phyloP scores from a whole-genome alignment of 2,329 filamentous ascomycete species.

The Trichoderma sp. region DNA sequence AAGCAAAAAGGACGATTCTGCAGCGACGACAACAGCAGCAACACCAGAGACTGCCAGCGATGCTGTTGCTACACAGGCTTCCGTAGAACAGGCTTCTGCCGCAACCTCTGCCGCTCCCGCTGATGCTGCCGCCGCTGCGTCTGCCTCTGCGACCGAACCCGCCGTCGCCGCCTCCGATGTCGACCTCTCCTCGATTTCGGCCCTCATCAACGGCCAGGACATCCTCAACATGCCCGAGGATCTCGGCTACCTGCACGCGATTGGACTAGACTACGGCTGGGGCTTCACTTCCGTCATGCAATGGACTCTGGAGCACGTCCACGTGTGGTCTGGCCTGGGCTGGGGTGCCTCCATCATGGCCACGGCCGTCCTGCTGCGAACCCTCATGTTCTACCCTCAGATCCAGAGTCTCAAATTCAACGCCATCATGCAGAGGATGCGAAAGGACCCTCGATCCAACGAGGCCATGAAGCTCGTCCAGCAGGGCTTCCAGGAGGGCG shows the following conservation, averaged over 20 bases:
- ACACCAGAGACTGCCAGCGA: constrained; percentile 32
- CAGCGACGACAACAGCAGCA: constrained; percentile 30
- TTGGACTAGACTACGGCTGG: constrained; percentile 87
- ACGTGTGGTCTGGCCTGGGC: constrained; percentile 73
- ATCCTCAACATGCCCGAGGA: constrained; percentile 69
- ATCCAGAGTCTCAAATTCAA: constrained; percentile 42
- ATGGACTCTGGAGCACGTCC: constrained; percentile 78
- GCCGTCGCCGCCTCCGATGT: constrained; percentile 38
- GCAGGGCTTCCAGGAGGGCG: constrained; percentile 46
- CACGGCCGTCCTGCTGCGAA: constrained; percentile 67
- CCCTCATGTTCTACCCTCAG: constrained; percentile 66
- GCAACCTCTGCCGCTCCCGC: constrained; percentile 25
- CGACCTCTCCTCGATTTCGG: constrained; percentile 42
- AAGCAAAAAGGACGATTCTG: constrained; percentile 37
- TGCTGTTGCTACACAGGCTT: constrained; percentile 13
- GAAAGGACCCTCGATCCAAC: constrained; percentile 57
- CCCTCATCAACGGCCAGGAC: constrained; percentile 46
- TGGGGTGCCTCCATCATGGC: constrained; percentile 80
- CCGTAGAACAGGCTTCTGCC: constrained; percentile 20
- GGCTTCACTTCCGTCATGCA: constrained; percentile 76
- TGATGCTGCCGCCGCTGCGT: constrained; percentile 29
- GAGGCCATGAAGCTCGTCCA: constrained; percentile 56
- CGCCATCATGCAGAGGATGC: constrained; percentile 64
- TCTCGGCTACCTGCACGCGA: constrained; percentile 78
- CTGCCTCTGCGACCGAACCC: constrained; percentile 34